Conservation (phyloP, 2,329 filamentous ascomycete genomes). For the Dothideomycetes sp. region DNA sequence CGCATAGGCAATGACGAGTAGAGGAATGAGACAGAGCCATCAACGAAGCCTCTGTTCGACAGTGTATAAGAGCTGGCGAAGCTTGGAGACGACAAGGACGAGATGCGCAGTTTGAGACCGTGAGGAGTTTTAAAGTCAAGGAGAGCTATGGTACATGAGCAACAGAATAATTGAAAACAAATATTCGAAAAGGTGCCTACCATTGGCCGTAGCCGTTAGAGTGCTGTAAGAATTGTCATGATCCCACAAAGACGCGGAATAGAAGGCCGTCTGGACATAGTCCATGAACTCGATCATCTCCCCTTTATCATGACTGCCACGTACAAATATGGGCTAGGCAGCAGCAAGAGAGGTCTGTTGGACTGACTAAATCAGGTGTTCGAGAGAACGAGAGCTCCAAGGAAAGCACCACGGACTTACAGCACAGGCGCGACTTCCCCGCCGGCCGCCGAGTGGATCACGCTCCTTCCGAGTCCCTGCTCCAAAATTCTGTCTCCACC, state of each 20-base stretch:
- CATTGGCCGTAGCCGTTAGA: constrained; percentile 73
- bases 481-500: too few relatives aligned
- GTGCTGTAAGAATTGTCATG: constrained; percentile 85
- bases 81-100: constrained; percentile 82
- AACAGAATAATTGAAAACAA: constrained; percentile 17
- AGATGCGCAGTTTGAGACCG: constrained; percentile 76
- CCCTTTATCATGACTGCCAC: constrained; percentile 5
- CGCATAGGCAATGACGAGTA: constrained; percentile 78
- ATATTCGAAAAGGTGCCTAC: constrained; percentile 45
- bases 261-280: constrained; percentile 87
- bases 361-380: neutral
- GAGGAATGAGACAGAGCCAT: constrained; percentile 94
- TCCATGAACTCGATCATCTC: constrained; percentile 94
- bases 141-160: constrained; percentile 48
- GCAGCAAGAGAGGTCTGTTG: neutral
- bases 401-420: neutral
- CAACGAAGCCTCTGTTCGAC: constrained; percentile 79
- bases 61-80: constrained; percentile 93
- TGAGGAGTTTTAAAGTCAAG: constrained; percentile 81
- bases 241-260: constrained; percentile 78
- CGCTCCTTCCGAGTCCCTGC: too few relatives aligned
- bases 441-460: too few relatives aligned
- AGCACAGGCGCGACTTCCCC: too few relatives aligned
- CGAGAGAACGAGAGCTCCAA: neutral
- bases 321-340: neutral